Conservation (phyloP, 768 basidiomycete genomes). For the Goffeauzyma gilvescens region DNA sequence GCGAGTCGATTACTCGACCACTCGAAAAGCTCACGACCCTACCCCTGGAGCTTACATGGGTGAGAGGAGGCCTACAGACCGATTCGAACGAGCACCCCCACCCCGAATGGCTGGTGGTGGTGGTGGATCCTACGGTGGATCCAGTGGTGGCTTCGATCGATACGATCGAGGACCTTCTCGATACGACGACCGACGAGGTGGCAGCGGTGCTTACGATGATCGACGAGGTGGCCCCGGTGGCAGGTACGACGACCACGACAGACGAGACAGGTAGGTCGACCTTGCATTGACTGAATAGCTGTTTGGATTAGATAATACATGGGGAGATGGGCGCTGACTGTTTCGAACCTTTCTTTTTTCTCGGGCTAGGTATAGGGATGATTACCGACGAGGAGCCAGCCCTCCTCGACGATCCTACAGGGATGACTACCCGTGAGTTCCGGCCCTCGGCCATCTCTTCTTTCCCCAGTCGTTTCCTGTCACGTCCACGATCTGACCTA, state of each 20-base stretch:
- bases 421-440: conserved; percentile 21
- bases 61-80: conserved; percentile 34
- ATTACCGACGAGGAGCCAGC: conserved; percentile 9
- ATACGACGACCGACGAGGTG: conserved; percentile 17
- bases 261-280: conserved; percentile 1
- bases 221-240: conserved; percentile 10
- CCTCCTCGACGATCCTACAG: conserved; percentile 14
- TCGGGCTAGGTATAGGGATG: conserved; percentile 1
- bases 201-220: conserved; percentile 16
- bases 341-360: neutral
- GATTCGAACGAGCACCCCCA: conserved; percentile 9
- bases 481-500: neutral
- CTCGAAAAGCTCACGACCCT: conserved; percentile 77
- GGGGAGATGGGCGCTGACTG: neutral
- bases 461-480: neutral
- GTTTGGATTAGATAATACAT: neutral
- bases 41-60: conserved; percentile 99
- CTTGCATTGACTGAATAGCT: neutral
- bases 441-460: neutral
- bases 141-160: conserved; percentile 5
- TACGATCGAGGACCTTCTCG: conserved; percentile 7
- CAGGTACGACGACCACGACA: conserved; percentile 20
- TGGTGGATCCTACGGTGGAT: conserved; percentile 6
- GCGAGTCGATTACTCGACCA: conserved; percentile 91
- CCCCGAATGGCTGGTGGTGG: conserved; percentile 1